phyloP scores from a whole-genome alignment of 139 green algal species.

The Picochlorum sp. region DNA sequence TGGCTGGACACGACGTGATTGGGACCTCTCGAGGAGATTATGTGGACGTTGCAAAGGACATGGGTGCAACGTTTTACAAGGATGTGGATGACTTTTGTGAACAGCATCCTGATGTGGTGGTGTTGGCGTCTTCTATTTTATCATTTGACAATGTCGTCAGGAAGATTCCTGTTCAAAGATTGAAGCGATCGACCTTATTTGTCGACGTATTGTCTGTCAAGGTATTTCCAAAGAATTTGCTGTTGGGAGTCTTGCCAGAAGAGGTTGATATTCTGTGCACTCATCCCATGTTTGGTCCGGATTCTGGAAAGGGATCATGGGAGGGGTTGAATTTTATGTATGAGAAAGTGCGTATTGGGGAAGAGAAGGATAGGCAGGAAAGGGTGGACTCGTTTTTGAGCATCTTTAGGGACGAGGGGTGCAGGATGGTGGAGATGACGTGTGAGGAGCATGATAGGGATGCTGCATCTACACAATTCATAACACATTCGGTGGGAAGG shows the following conservation, averaged over 20 bases:
- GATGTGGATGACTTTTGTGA: slow-evolving; percentile 94
- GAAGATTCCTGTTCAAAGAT: slow-evolving; percentile 71
- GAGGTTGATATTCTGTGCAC: slow-evolving; percentile 97
- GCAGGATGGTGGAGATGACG: slow-evolving; percentile 94
- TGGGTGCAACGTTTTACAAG: slow-evolving; percentile 82
- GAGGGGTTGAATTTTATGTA: slow-evolving; percentile 76
- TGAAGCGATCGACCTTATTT: slow-evolving; percentile 89
- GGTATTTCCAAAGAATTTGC: slow-evolving; percentile 89
- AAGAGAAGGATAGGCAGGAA: slow-evolving; percentile 9
- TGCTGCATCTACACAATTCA: slow-evolving; percentile 93
- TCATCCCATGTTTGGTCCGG: slow-evolving; percentile 99
- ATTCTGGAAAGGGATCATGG: slow-evolving; percentile 84
- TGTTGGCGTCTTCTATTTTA: slow-evolving; percentile 87
- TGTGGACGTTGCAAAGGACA: slow-evolving; percentile 42
- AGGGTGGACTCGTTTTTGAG: slow-evolving; percentile 25
- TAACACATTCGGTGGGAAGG: slow-evolving; percentile 94
- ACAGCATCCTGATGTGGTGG: slow-evolving; percentile 93
- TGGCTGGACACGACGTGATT: slow-evolving; percentile 75
- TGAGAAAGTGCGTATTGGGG: slow-evolving; percentile 69
- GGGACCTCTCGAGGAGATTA: slow-evolving; percentile 78
- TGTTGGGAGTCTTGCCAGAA: slow-evolving; percentile 62
- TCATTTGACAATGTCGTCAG: slow-evolving; percentile 72
- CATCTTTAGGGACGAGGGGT: slow-evolving; percentile 76
- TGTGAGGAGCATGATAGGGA: slow-evolving; percentile 95
- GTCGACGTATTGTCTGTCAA: slow-evolving; percentile 98